Evolutionary conservation across 2,329 filamentous ascomycete genomes (phyloP).

Genomic region (Coniochaeta sp.): DNA sequence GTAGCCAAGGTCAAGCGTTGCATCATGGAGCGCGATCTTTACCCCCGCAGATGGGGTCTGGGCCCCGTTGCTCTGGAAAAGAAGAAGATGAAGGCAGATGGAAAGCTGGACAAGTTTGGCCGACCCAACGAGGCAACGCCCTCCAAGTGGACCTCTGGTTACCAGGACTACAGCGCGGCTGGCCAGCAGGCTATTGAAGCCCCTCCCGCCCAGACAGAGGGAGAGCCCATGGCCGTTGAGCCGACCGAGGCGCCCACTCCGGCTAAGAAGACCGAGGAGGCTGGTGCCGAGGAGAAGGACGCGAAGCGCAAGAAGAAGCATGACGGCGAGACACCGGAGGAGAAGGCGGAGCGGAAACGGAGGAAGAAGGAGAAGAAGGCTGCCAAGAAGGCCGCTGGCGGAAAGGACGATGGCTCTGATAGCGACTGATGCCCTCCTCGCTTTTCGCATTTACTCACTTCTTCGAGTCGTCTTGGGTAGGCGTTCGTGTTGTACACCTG

Average conservation of each 20-base stretch:
- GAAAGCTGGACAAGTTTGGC: constrained; percentile 97
- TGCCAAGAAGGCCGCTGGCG: constrained; percentile 15
- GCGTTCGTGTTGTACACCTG: constrained; percentile 1
- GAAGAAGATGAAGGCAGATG: constrained; percentile 99
- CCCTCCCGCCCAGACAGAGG: constrained; percentile 31
- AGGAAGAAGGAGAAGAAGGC: constrained; percentile 24
- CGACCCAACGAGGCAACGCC: constrained; percentile 88
- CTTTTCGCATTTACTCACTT: not conserved
- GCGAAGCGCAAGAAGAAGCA: constrained; percentile 73
- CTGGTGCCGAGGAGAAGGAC: constrained; percentile 41
- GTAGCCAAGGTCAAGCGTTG: constrained; percentile 99
- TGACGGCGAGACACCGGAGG: constrained; percentile 66
- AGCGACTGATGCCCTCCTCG: constrained; percentile 11
- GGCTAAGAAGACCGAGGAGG: constrained; percentile 25
- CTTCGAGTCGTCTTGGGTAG: not conserved
- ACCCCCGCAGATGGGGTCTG: constrained; percentile 93
- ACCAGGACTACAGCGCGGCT: constrained; percentile 77
- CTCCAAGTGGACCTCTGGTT: constrained; percentile 83
- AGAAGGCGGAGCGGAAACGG: constrained; percentile 35
- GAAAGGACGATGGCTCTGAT: constrained; percentile 9
- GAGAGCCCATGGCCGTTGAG: constrained; percentile 12
- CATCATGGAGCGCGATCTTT: constrained; percentile 99
- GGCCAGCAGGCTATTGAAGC: constrained; percentile 33
- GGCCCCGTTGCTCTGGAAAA: constrained; percentile 91
- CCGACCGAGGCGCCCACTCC: constrained; percentile 27